Evolutionary conservation across 2,329 filamentous ascomycete species (phyloP).

Genomic region (Fusarium palustre): DNA sequence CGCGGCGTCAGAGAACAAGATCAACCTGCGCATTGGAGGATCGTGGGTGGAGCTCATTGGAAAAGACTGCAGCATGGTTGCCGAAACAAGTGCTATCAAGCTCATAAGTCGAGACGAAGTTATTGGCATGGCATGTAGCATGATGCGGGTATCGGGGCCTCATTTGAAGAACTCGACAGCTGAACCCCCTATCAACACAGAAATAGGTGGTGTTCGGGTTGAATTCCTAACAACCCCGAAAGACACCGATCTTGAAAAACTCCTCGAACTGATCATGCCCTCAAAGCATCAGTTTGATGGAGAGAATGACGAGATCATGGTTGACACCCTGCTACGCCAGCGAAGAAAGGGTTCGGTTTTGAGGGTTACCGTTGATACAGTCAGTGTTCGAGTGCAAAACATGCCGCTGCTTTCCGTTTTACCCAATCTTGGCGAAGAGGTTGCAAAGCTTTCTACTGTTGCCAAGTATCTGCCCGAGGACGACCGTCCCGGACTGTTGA

Average conservation of each 20-base stretch:
- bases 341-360: constrained; percentile 87
- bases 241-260: constrained; percentile 81
- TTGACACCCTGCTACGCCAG: constrained; percentile 90
- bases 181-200: constrained; percentile 71
- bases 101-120: constrained; percentile 79
- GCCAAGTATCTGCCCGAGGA: constrained; percentile 96
- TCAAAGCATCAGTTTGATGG: constrained; percentile 90
- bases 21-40: constrained; percentile 82
- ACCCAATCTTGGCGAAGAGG: constrained; percentile 78
- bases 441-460: constrained; percentile 85
- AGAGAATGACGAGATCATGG: constrained; percentile 90
- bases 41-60: constrained; percentile 81
- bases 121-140: constrained; percentile 78
- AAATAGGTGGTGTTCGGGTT: constrained; percentile 74
- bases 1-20: constrained; percentile 68
- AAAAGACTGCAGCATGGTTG: constrained; percentile 76
- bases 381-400: constrained; percentile 72
- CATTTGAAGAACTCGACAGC: constrained; percentile 64
- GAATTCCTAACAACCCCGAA: constrained; percentile 80
- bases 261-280: constrained; percentile 88
- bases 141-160: constrained; percentile 80
- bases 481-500: constrained; percentile 88
- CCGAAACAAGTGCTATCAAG: constrained; percentile 86
- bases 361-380: constrained; percentile 72
- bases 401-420: constrained; percentile 75